Evolutionary conservation across 2,329 filamentous ascomycete genomes (phyloP), one percentile per base, ranked within the genome.

Genomic region (Botrytis sinoallii): DNA sequence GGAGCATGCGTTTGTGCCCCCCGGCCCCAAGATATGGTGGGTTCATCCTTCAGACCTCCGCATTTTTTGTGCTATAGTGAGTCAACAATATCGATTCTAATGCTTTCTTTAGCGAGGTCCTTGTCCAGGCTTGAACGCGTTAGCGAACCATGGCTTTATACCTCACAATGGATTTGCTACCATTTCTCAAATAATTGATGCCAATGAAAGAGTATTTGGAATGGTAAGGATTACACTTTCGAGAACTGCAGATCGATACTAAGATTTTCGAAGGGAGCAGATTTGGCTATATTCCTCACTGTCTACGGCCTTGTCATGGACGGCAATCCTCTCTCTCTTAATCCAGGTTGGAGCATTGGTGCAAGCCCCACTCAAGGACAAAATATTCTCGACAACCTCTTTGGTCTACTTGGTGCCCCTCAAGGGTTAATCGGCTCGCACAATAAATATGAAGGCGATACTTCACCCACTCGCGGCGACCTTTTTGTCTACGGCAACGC

Each of bases 401-500:
- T 70, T 0, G 67, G 59, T 29, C 14, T 74, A 29, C 10, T 83
- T 69, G 70, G 84, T 3, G 82, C 82, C 4, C 85, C 85, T 0
- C 83, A 82, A 25, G 85, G 85, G 3, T 81, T 88, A 4, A 79
- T 80, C 25, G 84, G 85, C 38, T 84, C 84, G 4, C 87, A 88
- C 78, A 87, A 87, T 77, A 83, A 84, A 72, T 85, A 87, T 77
- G 86, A 88, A 80, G 82, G 84, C 2, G 87, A 88, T 78, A 84
- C 84, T 0, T 87, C 85, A 64, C 82, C 83, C 67, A 87, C 86
- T 0, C 84, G 86, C 3, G 83, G 85, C 63, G 87, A 88, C 61
- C 79, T 88, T 0, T 80, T 77, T 73, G n/a, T 60, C 8, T 48
- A 40, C 7, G 61, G 38, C 8, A 42, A 72, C 22, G 32, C 70